These are phyloP conservation scores for Tephrocybe rancida DNA, from an alignment of 768 basidiomycete species.

Conservation along the genomic window DNA sequence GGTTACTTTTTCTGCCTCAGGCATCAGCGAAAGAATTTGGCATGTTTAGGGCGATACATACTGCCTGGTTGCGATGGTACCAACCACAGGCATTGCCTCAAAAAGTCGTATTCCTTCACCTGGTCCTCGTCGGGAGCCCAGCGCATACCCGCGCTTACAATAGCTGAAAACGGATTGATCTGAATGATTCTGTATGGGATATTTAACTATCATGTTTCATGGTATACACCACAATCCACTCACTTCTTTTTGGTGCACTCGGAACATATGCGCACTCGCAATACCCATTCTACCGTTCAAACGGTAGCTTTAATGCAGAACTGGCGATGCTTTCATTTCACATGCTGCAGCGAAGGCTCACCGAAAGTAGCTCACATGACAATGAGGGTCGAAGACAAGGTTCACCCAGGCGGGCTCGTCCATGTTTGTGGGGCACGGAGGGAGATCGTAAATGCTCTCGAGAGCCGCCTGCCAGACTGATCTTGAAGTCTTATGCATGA, in stretches of 20 bases:
- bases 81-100: too few relatives aligned
- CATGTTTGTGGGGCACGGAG: background rate
- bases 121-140: too few relatives aligned
- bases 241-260: conserved; percentile 36
- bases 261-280: conserved; percentile 36
- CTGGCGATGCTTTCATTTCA: conserved; percentile 20
- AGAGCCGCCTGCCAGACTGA: background rate
- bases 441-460: background rate
- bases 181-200: background rate
- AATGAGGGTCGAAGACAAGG: conserved; percentile 1
- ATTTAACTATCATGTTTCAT: background rate
- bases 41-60: too few relatives aligned
- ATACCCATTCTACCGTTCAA: conserved; percentile 38
- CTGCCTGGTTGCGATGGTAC: conserved; percentile 20
- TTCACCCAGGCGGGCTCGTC: background rate
- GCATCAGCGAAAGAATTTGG: too few relatives aligned
- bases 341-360: background rate
- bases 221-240: conserved; percentile 2
- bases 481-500: background rate
- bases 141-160: background rate
- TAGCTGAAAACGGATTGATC: too few relatives aligned
- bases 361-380: conserved; percentile 13
- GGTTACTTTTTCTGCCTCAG: too few relatives aligned
- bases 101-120: too few relatives aligned
- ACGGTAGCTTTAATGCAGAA: conserved; percentile 32